Conservation (phyloP, 2,329 filamentous ascomycete genomes). For the Chaetothyriales sp. region DNA sequence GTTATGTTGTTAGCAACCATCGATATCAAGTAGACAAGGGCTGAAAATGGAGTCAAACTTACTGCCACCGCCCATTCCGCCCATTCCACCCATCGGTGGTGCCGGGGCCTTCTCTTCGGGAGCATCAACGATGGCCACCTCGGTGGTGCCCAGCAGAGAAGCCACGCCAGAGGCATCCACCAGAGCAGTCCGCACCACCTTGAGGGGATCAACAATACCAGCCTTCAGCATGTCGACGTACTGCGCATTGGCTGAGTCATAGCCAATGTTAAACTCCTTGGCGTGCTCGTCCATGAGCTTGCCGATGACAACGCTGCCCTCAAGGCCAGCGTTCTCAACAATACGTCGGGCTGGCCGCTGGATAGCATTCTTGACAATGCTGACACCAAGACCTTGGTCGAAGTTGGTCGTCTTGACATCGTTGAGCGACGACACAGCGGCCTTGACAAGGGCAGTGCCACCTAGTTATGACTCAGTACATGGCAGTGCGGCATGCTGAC, state of each 20-base stretch:
- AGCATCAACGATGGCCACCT: conserved; percentile 94
- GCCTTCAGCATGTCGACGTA: conserved; percentile 97
- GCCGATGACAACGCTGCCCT: conserved; percentile 91
- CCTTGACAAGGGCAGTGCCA: conserved; percentile 96
- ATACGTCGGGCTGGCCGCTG: conserved; percentile 88
- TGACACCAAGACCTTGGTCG: conserved; percentile 96
- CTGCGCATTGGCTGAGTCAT: conserved; percentile 90
- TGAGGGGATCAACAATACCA: conserved; percentile 97
- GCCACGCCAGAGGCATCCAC: conserved; percentile 92
- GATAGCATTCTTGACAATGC: conserved; percentile 95
- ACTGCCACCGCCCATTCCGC: conserved; percentile 40
- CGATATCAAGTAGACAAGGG: no score
- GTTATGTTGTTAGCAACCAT: no score
- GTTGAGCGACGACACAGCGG: conserved; percentile 71
- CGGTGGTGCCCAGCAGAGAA: conserved; percentile 90
- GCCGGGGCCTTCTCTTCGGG: conserved; percentile 71
- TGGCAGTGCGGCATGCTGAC: no score
- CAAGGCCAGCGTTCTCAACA: conserved; percentile 91
- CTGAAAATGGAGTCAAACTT: no score
- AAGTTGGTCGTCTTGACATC: conserved; percentile 85
- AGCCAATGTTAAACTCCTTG: conserved; percentile 92
- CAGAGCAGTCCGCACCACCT: conserved; percentile 94
- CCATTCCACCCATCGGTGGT: conserved; percentile 34
- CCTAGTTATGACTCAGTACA: no score
- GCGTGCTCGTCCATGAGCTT: conserved; percentile 94